phyloP scores from a whole-genome alignment of 148 eudicot species.

The Nyssa sinensis region DNA sequence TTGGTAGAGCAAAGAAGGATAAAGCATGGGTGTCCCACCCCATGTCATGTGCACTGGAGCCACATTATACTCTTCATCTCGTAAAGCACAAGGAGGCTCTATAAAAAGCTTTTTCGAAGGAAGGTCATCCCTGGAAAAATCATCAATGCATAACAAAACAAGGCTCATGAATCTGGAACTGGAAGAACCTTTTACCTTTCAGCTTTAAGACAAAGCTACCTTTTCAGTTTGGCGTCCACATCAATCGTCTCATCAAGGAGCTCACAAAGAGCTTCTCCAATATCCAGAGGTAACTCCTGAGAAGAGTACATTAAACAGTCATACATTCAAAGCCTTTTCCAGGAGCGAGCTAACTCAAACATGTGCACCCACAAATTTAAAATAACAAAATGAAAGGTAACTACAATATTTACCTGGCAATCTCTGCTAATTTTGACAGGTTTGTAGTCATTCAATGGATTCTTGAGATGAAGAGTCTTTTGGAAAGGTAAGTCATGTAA shows the following conservation, averaged over 20 bases:
- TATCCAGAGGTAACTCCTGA: constrained; percentile 79
- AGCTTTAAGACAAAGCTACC: constrained; percentile 32
- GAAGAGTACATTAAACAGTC: constrained; percentile 20
- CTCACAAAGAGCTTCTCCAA: constrained; percentile 82
- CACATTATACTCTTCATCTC: constrained; percentile 33
- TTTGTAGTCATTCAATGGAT: constrained; percentile 82
- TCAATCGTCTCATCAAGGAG: constrained; percentile 66
- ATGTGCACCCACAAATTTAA: neutral
- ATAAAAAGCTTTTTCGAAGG: constrained; percentile 35
- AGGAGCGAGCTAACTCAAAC: neutral
- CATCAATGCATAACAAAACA: constrained; percentile 22
- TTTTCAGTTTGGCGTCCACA: constrained; percentile 36
- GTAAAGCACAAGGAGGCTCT: constrained; percentile 39
- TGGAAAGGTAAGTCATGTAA: constrained; percentile 71
- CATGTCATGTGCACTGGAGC: constrained; percentile 40
- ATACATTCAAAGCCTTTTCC: constrained; percentile 10
- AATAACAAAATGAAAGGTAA: constrained; percentile 12
- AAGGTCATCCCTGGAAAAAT: constrained; percentile 33
- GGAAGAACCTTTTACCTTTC: constrained; percentile 5
- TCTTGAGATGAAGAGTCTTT: constrained; percentile 75
- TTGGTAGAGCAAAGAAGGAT: constrained; percentile 56
- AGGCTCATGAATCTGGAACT: constrained; percentile 8
- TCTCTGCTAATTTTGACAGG: constrained; percentile 95
- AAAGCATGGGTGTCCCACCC: constrained; percentile 34
- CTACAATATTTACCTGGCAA: constrained; percentile 60